phyloP scores from a whole-genome alignment of 2,329 filamentous ascomycete genomes.

The Exophiala sp. region DNA sequence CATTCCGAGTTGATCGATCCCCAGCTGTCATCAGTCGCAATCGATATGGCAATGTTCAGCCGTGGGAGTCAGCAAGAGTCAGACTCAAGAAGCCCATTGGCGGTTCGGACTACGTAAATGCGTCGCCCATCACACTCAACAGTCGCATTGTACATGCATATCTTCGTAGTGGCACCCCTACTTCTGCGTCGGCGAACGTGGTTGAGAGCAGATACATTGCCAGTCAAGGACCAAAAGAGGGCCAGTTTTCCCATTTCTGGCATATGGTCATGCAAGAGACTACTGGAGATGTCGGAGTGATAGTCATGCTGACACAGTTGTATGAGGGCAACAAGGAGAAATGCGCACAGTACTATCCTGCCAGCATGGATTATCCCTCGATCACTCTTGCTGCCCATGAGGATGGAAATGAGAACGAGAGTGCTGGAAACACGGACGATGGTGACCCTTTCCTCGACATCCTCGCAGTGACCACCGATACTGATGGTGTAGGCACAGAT shows the following conservation, averaged over 20 bases:
- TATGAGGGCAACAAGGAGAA: conserved; percentile 72
- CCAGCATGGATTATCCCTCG: conserved; percentile 47
- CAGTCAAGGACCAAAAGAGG: conserved; percentile 71
- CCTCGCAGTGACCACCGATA: conserved; percentile 24
- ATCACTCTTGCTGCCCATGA: conserved; percentile 35
- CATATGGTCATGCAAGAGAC: conserved; percentile 88
- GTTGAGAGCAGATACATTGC: conserved; percentile 67
- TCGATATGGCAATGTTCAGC: conserved; percentile 83
- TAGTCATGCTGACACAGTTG: conserved; percentile 92
- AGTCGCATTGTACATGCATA: conserved; percentile 39
- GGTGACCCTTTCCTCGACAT: conserved; percentile 28
- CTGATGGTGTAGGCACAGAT: conserved; percentile 25
- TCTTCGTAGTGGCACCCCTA: conserved; percentile 39
- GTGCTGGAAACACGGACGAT: conserved; percentile 57
- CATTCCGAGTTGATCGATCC: conserved; percentile 54
- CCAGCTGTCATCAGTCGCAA: conserved; percentile 60
- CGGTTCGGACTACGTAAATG: conserved; percentile 74
- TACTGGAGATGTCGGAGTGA: conserved; percentile 62
- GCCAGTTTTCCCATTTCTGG: conserved; percentile 78
- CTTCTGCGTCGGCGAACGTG: conserved; percentile 1
- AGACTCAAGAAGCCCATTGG: conserved; percentile 70
- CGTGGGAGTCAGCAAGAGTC: conserved; percentile 81
- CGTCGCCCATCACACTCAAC: conserved; percentile 61
- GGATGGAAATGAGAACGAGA: conserved; percentile 52
- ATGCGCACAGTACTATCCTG: conserved; percentile 83